Conservation (phyloP, 2,329 filamentous ascomycete species). For the Fusarium vanettenii region DNA sequence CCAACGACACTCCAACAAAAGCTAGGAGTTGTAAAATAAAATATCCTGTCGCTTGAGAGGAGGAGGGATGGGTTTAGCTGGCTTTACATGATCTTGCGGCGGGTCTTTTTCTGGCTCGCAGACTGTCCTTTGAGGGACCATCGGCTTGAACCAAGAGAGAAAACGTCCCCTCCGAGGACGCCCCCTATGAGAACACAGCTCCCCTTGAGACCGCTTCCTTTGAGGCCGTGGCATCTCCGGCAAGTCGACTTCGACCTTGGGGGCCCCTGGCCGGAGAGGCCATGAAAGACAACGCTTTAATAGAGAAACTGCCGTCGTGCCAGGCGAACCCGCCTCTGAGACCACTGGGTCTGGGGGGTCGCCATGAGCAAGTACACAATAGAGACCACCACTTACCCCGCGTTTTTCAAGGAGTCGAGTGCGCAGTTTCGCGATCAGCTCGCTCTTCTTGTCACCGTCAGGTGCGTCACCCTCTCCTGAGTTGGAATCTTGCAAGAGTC, state of each 20-base stretch:
- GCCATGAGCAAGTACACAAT: slow-evolving; percentile 10
- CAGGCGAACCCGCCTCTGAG: neutral
- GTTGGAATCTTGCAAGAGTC: slow-evolving; percentile 54
- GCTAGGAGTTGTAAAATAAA: neutral
- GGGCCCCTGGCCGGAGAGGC: neutral
- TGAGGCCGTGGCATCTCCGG: neutral
- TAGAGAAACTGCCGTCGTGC: neutral
- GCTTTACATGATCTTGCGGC: neutral
- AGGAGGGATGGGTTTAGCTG: neutral
- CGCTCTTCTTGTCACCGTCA: slow-evolving; percentile 56
- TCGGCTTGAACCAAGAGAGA: neutral
- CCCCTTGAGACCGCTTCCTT: neutral
- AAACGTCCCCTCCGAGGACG: neutral
- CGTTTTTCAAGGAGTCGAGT: slow-evolving; percentile 66
- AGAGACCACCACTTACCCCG: slow-evolving; percentile 62
- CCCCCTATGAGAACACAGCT: too few species aligned
- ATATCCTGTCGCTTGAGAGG: slow-evolving; percentile 5
- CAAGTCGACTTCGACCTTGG: neutral
- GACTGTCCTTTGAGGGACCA: neutral
- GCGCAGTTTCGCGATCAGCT: slow-evolving; percentile 70
- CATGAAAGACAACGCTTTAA: neutral
- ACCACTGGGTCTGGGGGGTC: slow-evolving; percentile 24
- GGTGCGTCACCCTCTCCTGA: slow-evolving; percentile 49
- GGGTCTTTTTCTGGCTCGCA: neutral
- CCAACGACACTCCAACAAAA: neutral